phyloP scores from a whole-genome alignment of 306 rosid genomes.

The Lablab purpureus region DNA sequence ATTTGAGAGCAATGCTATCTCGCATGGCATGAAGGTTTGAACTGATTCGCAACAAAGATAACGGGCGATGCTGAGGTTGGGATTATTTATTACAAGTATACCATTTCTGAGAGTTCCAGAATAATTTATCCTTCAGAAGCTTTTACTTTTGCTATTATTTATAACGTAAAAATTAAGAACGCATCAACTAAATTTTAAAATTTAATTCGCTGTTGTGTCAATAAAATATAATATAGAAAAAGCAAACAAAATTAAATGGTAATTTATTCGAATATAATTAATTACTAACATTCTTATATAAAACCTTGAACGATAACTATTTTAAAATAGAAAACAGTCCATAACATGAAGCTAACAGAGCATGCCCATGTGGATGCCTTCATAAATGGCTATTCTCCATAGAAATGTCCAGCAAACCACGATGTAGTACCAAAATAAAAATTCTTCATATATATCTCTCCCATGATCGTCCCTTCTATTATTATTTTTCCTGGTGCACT shows the following conservation, averaged over 20 bases:
- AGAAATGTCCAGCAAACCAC: background rate
- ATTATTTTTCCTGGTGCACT: background rate
- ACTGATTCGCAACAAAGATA: background rate
- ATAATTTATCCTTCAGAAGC: background rate
- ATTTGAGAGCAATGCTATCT: background rate
- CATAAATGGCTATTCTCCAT: background rate
- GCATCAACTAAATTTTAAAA: background rate
- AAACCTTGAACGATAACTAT: background rate
- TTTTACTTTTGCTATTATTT: background rate
- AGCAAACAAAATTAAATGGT: background rate
- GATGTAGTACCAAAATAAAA: background rate
- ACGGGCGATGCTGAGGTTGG: background rate
- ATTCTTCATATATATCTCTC: background rate
- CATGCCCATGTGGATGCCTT: slow-evolving; percentile 36
- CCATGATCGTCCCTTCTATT: background rate
- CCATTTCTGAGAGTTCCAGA: background rate
- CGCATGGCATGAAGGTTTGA: background rate
- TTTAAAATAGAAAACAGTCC: background rate
- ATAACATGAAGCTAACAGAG: background rate
- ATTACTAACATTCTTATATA: too few relatives aligned
- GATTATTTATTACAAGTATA: background rate
- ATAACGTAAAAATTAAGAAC: background rate
- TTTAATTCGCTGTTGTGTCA: background rate
- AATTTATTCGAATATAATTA: too few relatives aligned
- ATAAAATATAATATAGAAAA: background rate